These are phyloP conservation scores for Calonectria hawksworthii DNA, from an alignment of 2,329 filamentous ascomycete species.

Conservation along the genomic window DNA sequence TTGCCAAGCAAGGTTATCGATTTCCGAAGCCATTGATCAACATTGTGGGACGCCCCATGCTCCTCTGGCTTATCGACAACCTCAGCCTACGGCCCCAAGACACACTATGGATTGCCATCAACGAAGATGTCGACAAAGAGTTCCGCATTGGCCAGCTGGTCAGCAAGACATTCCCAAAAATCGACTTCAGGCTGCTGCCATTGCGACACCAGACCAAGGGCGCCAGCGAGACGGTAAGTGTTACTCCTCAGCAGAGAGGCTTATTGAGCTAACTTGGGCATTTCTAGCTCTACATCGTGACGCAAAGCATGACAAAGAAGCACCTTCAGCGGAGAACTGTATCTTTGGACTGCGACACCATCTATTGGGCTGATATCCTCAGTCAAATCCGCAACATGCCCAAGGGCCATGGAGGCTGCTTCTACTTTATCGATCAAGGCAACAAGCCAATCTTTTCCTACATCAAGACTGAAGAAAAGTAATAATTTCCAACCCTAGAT, in stretches of 20 bases:
- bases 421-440: conserved; percentile 1
- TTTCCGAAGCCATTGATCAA: conserved; percentile 1
- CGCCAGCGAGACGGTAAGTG: background rate
- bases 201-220: conserved; percentile 9
- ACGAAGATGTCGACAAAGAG: conserved; percentile 7
- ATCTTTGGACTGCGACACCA: conserved; percentile 1
- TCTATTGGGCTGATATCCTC: background rate
- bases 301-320: conserved; percentile 4
- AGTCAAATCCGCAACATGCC: background rate
- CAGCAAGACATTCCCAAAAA: conserved; percentile 1
- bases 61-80: conserved; percentile 8
- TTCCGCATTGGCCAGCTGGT: background rate
- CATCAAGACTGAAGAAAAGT: background rate
- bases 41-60: conserved; percentile 2
- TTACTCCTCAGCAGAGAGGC: background rate
- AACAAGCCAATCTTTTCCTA: conserved; percentile 6
- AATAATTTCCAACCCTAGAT: background rate
- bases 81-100: background rate
- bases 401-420: conserved; percentile 3
- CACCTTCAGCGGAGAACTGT: background rate
- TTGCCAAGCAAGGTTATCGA: background rate
- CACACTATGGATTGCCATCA: conserved; percentile 6
- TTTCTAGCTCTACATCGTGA: background rate
- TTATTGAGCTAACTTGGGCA: background rate
- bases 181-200: background rate